Evolutionary conservation across 371 early-diverging fungal genomes (phyloP), one percentile per base, ranked within the genome.

Genomic region (Smittium culicis): DNA sequence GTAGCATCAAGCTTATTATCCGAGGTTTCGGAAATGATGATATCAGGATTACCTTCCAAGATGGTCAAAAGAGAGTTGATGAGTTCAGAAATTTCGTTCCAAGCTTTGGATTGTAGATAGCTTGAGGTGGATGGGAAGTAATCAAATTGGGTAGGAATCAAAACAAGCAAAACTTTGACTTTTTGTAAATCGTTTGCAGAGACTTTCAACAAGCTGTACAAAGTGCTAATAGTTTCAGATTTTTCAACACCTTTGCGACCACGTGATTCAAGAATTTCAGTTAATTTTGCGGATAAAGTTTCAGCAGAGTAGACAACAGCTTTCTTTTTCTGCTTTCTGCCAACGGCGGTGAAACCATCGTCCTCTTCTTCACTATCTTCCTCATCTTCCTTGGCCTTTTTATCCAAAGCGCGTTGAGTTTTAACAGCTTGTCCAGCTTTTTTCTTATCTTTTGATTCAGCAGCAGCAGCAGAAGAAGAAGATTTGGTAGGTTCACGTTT

Each of bases 191-290:
- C 83, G 30, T 87, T 85, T 62, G 68, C 70, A 56, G 94, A 86
- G 28, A 82, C 78, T 29, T 71, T 79, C 29, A 89, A 79, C 61
- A 98, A 79, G 11, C 72, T 67, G 72, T 86, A 82, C 65, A 97
- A 78, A 66, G 81, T 78, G 35, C 70, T 71, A 70, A 93, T 83
- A 74, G 89, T 88, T 65, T 83, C 88, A 54, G 80, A 74, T 73
- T 90, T 90, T 78, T 95, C 89, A 54, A 94, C 93, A 80, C 88
- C 86, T 92, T 91, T 92, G 80, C 93, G 93, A 69, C 98, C 98
- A 71, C 97, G 89, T 58, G 89, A 86, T 58, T 87, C 87, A 61
- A 86, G 68, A 45, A 95, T 79, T 74, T 91, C 92, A 66, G 77
- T 75, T 56, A 98, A 81, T 71, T 85, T 83, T 76, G 87, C 85